These are phyloP conservation scores for Rhodotorula sp. DNA, from an alignment of 1,284 basidiomycete genomes.

Conservation along the genomic window DNA sequence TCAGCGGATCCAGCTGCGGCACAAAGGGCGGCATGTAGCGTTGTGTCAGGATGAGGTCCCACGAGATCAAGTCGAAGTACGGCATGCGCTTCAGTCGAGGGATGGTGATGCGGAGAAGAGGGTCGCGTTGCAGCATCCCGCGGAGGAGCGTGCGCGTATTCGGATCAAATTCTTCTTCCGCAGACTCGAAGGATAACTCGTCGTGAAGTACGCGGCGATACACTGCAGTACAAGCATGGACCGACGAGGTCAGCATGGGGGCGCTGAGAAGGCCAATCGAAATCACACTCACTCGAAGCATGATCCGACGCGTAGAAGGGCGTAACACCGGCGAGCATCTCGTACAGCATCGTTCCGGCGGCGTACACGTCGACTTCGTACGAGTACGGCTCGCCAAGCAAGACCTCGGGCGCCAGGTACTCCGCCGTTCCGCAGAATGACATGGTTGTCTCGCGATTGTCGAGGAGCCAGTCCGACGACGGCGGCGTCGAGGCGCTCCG, in stretches of 20 bases:
- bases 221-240: slow-evolving; percentile 52
- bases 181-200: slow-evolving; percentile 72
- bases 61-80: slow-evolving; percentile 85
- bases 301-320: slow-evolving; percentile 93
- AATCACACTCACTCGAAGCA: slow-evolving; percentile 59
- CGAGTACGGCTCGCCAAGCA: slow-evolving; percentile 80
- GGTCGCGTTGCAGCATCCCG: slow-evolving; percentile 87
- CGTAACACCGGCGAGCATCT: slow-evolving; percentile 84
- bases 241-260: background rate
- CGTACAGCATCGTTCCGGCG: slow-evolving; percentile 93
- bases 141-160: slow-evolving; percentile 93
- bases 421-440: slow-evolving; percentile 66
- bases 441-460: slow-evolving; percentile 31
- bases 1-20: slow-evolving; percentile 84
- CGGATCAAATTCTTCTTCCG: slow-evolving; percentile 71
- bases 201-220: slow-evolving; percentile 85
- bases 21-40: slow-evolving; percentile 85
- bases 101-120: slow-evolving; percentile 83
- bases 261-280: background rate
- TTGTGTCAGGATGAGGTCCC: slow-evolving; percentile 27
- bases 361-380: slow-evolving; percentile 99
- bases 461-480: slow-evolving; percentile 19
- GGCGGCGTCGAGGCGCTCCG: slow-evolving; percentile 30
- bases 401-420: slow-evolving; percentile 74
- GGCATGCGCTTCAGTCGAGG: slow-evolving; percentile 85